Evolutionary conservation across 164 flowering plant species (phyloP), one percentile per base, ranked within the genome.

Genomic region (Brasenia schreberi): DNA sequence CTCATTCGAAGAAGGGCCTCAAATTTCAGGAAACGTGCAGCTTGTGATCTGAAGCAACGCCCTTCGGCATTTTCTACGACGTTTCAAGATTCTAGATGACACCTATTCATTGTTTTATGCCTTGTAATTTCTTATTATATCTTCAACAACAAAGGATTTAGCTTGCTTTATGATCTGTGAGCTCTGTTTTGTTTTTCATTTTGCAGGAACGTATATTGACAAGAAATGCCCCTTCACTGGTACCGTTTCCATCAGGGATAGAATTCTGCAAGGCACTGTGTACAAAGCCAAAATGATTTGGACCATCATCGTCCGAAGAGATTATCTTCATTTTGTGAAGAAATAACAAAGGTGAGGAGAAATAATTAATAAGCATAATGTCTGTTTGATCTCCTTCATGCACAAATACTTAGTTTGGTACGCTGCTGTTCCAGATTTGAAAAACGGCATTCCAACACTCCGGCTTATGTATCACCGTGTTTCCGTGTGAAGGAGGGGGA

Each of bases 291-390:
- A 75, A 65, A 75, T 75, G 82, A 64, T 65, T 58, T 70, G 78
- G 65, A 79, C 82, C 68, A 77, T 79, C 56, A 75, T 77, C 64
- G 78, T 79, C n/a, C 72, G 82, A 4, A 68, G 80, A 0, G 65
- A 79, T 64, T 77, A 77, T 63, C 78, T 79, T 53, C 82, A 79
- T 44, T 79, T 19, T 67, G 82, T 79, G 45, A 79, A 79, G 77
- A 79, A 79, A 42, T 79, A 79, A 27, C 82, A 79, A 61, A 75
- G 77, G 77, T 43, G 67, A 69, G 72, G 9, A 23, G 10, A 18
- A 23, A 61, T 58, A 61, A 61, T 10, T 49, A 14, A 49, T 49
- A 9, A 61, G 23, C 63, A 61, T 61, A 61, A 2, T n/a, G n/a
- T 61, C 10, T 61, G 23, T 1, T 61, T 12, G 9, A 10, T 61